These are phyloP conservation scores for Ustilago xerochloae DNA, from an alignment of 1,284 basidiomycete genomes.

Conservation along the genomic window DNA sequence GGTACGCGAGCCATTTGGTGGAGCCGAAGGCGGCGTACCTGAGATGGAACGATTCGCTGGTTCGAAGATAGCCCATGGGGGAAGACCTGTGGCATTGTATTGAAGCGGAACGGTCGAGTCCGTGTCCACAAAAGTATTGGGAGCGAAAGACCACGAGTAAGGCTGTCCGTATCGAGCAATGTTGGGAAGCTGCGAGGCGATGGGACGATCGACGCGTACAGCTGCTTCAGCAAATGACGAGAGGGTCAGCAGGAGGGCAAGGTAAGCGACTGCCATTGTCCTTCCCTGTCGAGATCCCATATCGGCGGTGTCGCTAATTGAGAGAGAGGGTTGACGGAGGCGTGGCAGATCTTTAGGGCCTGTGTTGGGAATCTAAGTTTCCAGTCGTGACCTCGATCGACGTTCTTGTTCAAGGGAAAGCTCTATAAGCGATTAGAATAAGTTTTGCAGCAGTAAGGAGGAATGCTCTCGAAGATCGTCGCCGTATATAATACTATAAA, in stretches of 20 bases:
- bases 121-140: constrained; percentile 49
- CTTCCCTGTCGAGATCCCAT: neutral
- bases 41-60: constrained; percentile 41
- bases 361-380: neutral
- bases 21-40: constrained; percentile 42
- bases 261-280: neutral
- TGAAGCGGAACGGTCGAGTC: constrained; percentile 31
- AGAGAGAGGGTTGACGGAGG: no score
- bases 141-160: constrained; percentile 57
- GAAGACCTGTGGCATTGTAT: constrained; percentile 45
- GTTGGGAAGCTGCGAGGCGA: constrained; percentile 50
- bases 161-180: constrained; percentile 56
- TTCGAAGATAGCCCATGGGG: constrained; percentile 60
- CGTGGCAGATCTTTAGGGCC: neutral
- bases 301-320: neutral
- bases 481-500: no score
- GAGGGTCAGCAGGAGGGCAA: constrained; percentile 6
- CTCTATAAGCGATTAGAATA: no score
- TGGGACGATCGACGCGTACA: constrained; percentile 38
- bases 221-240: constrained; percentile 9
- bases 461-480: no score
- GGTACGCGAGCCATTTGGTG: constrained; percentile 2
- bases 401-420: no score
- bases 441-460: no score
- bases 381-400: no score